Base-by-base conservation (phyloP, 257 asterid genomes). In the Buddleja alternifolia region DNA sequence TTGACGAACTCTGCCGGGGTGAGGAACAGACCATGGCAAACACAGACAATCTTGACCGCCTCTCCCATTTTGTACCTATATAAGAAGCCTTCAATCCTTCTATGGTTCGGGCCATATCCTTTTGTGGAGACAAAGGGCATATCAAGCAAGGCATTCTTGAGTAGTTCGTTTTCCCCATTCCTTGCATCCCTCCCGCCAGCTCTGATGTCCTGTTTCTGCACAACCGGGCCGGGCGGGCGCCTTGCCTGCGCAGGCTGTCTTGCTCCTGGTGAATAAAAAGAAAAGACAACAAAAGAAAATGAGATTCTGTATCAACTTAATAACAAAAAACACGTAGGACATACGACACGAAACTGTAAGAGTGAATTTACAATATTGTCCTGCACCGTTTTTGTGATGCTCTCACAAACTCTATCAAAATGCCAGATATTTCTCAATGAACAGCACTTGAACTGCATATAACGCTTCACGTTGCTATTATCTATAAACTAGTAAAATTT, bases 11-110 rank as follows among this genome's bases (percentile, higher is more conserved):
- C 93, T 4, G 95, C 84, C 0, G 97, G 95, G 10, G 93, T 60
- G 5, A 80, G 73, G 23, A 84, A 87, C 67, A 63, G 8, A 36
- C 97, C 95, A 80, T 90, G 97, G 79, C 97, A 87, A 6, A 84
- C 91, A 16, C 95, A 90, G 16, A 90, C 79, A 14, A 90, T 90
- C 34, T 67, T 85, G 47, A 87, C 81, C 6, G 82, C 88, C 56
- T 85, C 93, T 10, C 83, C 88, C 32, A 53, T 84, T 32, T 29
- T 41, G 66, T 79, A 87, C 42, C 75, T 78, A 75, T 85, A 90
- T 56, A 90, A 63, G 69, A 90, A 73, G 3, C 97, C 97, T 12
- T 81, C 75, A 0, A 84, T 63, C 66, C 23, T 81, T 25, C 34
- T 68, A 7, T 78, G 76, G 10, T 83, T 72, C 1, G 84, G 83